phyloP scores from a whole-genome alignment of 805 yeast species.

The Wickerhamiella sorbophila region DNA sequence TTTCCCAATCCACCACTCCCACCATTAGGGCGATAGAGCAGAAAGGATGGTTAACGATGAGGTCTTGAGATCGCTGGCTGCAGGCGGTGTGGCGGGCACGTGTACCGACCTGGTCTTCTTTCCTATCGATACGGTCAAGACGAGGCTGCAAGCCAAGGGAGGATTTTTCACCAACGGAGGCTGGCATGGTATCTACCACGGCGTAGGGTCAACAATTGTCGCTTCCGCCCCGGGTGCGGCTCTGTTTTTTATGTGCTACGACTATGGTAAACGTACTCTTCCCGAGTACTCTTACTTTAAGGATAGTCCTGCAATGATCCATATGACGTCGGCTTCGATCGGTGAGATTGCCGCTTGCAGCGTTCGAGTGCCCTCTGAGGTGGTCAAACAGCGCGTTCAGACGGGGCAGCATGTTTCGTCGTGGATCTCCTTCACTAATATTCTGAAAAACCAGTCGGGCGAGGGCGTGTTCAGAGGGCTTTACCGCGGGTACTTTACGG shows the following conservation, averaged over 20 bases:
- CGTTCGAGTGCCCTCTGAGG: conserved; percentile 94
- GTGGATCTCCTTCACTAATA: conserved; percentile 46
- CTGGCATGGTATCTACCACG: conserved; percentile 78
- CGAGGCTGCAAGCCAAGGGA: conserved; percentile 87
- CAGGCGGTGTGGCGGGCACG: conserved; percentile 93
- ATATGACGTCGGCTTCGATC: conserved; percentile 75
- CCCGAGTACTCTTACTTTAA: conserved; percentile 3
- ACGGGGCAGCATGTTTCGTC: conserved; percentile 47
- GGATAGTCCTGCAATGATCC: conserved; percentile 34
- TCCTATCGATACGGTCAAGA: conserved; percentile 91
- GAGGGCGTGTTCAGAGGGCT: conserved; percentile 69
- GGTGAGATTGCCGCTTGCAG: conserved; percentile 92
- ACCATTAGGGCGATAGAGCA: too few relatives aligned
- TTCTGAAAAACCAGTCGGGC: conserved; percentile 51
- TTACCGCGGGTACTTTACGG: conserved; percentile 86
- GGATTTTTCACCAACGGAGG: conserved; percentile 93
- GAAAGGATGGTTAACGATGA: conserved; percentile 3
- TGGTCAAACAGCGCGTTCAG: conserved; percentile 89
- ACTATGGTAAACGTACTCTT: conserved; percentile 23
- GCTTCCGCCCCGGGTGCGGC: conserved; percentile 89
- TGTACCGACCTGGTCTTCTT: conserved; percentile 88
- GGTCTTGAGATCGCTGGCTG: conserved; percentile 13
- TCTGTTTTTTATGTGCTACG: conserved; percentile 71
- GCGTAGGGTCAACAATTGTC: conserved; percentile 82
- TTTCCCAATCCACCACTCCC: neutral